phyloP scores from a whole-genome alignment of 1,284 basidiomycete species.

The Anthracocystis panici-leucophaei region DNA sequence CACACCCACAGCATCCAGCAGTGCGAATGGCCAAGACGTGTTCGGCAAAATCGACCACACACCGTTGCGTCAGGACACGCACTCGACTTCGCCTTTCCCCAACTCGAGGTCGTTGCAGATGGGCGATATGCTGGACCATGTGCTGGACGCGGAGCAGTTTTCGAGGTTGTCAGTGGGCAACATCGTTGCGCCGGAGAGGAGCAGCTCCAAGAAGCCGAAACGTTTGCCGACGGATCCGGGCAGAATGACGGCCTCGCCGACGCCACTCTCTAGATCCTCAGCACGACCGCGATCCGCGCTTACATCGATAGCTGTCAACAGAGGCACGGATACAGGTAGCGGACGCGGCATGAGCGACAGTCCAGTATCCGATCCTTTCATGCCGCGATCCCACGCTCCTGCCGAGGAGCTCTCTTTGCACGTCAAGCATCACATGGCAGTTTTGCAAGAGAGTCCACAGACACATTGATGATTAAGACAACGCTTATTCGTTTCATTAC shows the following conservation, averaged over 20 bases:
- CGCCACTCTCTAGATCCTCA: conserved; percentile 26
- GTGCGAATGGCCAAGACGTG: conserved; percentile 23
- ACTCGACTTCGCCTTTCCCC: conserved; percentile 46
- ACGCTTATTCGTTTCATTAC: not conserved
- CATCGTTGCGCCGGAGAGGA: conserved; percentile 44
- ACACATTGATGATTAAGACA: conserved; percentile 11
- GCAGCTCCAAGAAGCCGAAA: conserved; percentile 39
- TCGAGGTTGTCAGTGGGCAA: conserved; percentile 38
- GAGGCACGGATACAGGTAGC: not conserved
- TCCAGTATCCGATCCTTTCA: conserved; percentile 20
- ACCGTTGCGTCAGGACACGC: conserved; percentile 35
- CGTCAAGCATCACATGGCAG: conserved; percentile 43
- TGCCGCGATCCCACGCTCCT: conserved; percentile 14
- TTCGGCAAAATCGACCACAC: conserved; percentile 50
- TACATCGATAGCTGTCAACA: conserved; percentile 28
- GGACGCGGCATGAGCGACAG: not conserved
- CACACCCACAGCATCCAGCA: conserved; percentile 21
- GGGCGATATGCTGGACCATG: conserved; percentile 44
- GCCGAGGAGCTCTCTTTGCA: conserved; percentile 33
- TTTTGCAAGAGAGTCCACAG: conserved; percentile 35
- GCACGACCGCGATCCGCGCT: conserved; percentile 20
- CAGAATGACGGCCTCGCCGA: conserved; percentile 39
- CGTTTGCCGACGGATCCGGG: conserved; percentile 21
- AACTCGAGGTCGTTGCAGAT: conserved; percentile 43
- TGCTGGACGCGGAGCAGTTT: conserved; percentile 28